Evolutionary conservation across 148 eudicot species (phyloP), one percentile per base, ranked within the genome.

Genomic region (Arbutus unedo): DNA sequence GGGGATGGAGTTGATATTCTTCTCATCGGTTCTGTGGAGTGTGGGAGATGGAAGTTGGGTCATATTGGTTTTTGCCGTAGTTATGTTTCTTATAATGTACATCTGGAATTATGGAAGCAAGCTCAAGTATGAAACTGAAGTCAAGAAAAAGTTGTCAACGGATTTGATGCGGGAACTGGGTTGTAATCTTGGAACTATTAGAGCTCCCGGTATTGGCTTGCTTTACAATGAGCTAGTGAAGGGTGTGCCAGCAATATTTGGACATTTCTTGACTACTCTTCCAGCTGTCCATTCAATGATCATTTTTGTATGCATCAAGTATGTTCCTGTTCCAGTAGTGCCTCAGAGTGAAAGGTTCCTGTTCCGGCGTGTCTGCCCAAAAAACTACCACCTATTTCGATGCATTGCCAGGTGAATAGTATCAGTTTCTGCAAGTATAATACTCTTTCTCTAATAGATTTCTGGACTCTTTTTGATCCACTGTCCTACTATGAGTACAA

Each of bases 271-370:
- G 21, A 93, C 98, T 78, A 90, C 91, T 71, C 97, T 96, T 72
- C 99, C 99, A 79, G 99, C 99, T 83, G 88, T 94, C 77, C 99
- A 94, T 90, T 96, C 99, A 49, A 96, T 96, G 99, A 86, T 96
- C 64, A 96, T 96, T 59, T 94, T 94, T 87, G 98, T 94, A 43
- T 93, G 97, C 87, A 90, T 96, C 85, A 96, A 96, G 89, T 93
- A 93, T 86, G 97, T 96, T 77, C 98, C 99, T 64, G 96, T 96
- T 80, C 89, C 99, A 21, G 68, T 89, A 79, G 99, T 96, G 85
- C 96, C 98, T 48, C 99, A 89, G 83, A 91, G 91, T 73, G 99
- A 96, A 84, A 90, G 98, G 85, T 96, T 96, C 78, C 91, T 96
- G 59, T 96, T 96, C 87, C 91, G 98, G 81, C 94, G 99, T 72